phyloP scores from a whole-genome alignment of 1,139 yeast genomes.

The Chernovozyma sophiae-reginae region DNA sequence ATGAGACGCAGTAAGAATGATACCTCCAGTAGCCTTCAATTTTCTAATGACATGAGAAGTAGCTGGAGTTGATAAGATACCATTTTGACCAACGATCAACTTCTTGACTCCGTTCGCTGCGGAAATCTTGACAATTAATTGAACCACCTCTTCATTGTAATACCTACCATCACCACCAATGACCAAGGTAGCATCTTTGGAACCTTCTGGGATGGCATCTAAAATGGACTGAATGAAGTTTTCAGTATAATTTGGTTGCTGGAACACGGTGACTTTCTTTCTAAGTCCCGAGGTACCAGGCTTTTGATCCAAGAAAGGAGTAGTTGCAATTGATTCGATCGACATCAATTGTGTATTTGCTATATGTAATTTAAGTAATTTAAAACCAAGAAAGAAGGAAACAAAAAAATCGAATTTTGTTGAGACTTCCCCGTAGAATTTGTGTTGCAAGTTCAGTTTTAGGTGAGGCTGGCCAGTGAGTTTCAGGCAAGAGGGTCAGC shows the following conservation, averaged over 20 bases:
- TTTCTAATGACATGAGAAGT: constrained; percentile 88
- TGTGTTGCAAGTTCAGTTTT: too few relatives aligned
- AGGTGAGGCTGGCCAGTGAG: too few relatives aligned
- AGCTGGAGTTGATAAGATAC: constrained; percentile 92
- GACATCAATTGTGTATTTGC: constrained; percentile 11
- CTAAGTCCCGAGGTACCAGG: constrained; percentile 98
- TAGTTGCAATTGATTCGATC: constrained; percentile 46
- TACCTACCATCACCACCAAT: constrained; percentile 97
- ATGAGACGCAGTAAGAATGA: constrained; percentile 93
- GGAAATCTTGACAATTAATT: constrained; percentile 74
- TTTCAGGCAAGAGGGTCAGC: too few relatives aligned
- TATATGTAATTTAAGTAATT: not conserved
- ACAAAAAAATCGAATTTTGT: too few relatives aligned
- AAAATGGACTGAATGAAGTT: constrained; percentile 88
- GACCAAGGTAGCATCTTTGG: constrained; percentile 68
- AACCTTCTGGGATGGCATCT: constrained; percentile 87
- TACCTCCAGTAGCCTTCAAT: constrained; percentile 83
- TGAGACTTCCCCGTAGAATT: too few relatives aligned
- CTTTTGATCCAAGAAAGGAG: constrained; percentile 83
- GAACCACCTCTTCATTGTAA: constrained; percentile 79
- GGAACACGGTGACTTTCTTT: constrained; percentile 83
- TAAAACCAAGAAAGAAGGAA: not conserved
- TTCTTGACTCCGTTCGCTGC: constrained; percentile 91
- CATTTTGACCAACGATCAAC: constrained; percentile 81
- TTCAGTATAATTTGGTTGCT: constrained; percentile 81